Conservation (phyloP, 2,329 filamentous ascomycete genomes). For the Colletotrichum aenigma region DNA sequence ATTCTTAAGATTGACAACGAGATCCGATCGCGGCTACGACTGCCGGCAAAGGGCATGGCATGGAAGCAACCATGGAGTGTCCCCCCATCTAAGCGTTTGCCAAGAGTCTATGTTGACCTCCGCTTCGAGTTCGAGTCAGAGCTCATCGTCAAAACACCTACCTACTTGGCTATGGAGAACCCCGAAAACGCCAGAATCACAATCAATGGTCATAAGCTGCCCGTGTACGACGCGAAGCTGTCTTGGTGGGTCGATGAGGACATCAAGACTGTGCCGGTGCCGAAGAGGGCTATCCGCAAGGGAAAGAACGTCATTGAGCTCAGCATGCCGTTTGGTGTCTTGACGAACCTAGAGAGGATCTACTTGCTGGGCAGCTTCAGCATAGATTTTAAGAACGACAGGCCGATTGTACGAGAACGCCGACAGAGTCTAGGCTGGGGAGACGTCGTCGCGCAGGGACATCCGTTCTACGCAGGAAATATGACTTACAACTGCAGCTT, state of each 20-base stretch:
- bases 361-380: conserved; percentile 32
- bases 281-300: conserved; percentile 21
- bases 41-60: conserved; percentile 28
- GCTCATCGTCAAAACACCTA: conserved; percentile 9
- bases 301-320: conserved; percentile 27
- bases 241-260: conserved; percentile 35
- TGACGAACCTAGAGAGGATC: conserved; percentile 32
- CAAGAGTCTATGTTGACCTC: conserved; percentile 23
- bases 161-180: conserved; percentile 29
- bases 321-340: conserved; percentile 28
- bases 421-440: conserved; percentile 25
- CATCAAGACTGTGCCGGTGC: conserved; percentile 27
- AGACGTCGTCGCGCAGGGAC: conserved; percentile 26
- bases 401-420: neutral
- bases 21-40: conserved; percentile 25
- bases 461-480: conserved; percentile 27
- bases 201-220: conserved; percentile 22
- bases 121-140: conserved; percentile 28
- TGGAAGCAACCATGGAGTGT: conserved; percentile 32
- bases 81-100: conserved; percentile 21
- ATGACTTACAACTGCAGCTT: conserved; percentile 24
- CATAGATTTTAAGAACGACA: conserved; percentile 20
- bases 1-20: conserved; percentile 32
- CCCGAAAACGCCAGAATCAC: conserved; percentile 23
- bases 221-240: neutral